These are phyloP conservation scores for Pulveroboletus sp. DNA, from an alignment of 768 basidiomycete species.

Conservation along the genomic window DNA sequence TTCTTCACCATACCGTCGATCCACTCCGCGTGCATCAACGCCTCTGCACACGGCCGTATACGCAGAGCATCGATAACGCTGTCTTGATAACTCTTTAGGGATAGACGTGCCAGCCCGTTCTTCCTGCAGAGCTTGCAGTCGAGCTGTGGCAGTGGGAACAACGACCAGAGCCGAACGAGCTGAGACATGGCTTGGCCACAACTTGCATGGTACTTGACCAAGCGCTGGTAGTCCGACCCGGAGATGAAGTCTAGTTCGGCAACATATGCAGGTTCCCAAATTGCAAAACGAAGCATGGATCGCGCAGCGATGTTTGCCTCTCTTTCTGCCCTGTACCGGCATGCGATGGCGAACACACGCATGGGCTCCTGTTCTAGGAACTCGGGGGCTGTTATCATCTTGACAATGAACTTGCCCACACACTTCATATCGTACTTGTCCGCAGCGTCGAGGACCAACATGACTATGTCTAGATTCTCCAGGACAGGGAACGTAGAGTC, in stretches of 20 bases:
- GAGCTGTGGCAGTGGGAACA: conserved; percentile 28
- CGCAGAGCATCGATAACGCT: conserved; percentile 31
- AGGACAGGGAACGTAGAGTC: conserved; percentile 28
- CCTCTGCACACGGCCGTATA: conserved; percentile 30
- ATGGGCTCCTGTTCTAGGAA: conserved; percentile 34
- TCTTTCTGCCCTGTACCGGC: conserved; percentile 31
- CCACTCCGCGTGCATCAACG: conserved; percentile 28
- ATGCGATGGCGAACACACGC: conserved; percentile 35
- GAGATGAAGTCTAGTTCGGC: conserved; percentile 36
- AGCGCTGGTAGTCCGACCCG: conserved; percentile 33
- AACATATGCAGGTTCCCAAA: conserved; percentile 30
- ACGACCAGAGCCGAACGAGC: conserved; percentile 28
- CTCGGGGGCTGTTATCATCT: conserved; percentile 28
- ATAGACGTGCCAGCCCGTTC: conserved; percentile 30
- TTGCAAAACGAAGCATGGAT: conserved; percentile 33
- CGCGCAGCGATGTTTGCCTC: conserved; percentile 36
- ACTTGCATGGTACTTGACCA: conserved; percentile 33
- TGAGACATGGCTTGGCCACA: conserved; percentile 34
- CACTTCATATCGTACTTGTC: conserved; percentile 50
- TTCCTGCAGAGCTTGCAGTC: conserved; percentile 34
- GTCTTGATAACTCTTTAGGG: conserved; percentile 30
- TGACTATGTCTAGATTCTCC: conserved; percentile 39
- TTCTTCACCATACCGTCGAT: conserved; percentile 28
- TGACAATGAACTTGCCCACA: conserved; percentile 33
- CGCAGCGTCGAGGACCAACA: conserved; percentile 41